Evolutionary conservation across 495 filamentous ascomycete genomes (phyloP).

Genomic region (Viridothelium virens): DNA sequence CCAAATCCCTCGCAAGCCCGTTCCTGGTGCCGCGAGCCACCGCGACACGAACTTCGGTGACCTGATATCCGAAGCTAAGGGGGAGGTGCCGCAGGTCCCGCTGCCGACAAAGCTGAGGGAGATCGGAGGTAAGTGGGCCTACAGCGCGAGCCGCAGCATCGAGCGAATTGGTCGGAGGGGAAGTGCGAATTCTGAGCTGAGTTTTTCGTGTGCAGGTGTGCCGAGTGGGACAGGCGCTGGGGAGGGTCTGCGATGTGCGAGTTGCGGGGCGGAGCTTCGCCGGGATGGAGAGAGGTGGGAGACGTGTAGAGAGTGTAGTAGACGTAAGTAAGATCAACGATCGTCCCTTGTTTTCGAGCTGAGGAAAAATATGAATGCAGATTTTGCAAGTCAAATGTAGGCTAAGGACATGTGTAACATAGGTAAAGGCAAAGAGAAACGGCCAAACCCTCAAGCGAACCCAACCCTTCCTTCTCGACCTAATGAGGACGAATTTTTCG

Average conservation of each 20-base stretch:
- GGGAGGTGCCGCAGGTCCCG: not conserved
- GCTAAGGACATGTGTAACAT: not conserved
- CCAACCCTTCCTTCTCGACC: not conserved
- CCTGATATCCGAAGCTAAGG: not conserved
- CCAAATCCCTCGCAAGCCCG: too few relatives aligned
- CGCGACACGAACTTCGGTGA: slow-evolving; percentile 4
- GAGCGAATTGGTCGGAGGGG: not conserved
- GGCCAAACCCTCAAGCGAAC: not conserved
- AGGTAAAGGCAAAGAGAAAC: not conserved
- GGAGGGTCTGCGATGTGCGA: not conserved
- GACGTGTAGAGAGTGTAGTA: not conserved
- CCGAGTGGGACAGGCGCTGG: not conserved
- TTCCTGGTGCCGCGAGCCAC: not conserved
- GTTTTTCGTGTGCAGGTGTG: slow-evolving; percentile 10
- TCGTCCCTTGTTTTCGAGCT: not conserved
- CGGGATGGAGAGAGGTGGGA: not conserved
- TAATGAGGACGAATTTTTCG: not conserved
- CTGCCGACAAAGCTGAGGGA: not conserved
- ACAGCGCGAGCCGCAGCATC: not conserved
- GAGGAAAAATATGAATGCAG: not conserved
- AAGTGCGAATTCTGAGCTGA: not conserved
- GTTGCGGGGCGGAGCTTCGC: not conserved
- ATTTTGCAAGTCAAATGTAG: not conserved
- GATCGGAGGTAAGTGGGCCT: not conserved
- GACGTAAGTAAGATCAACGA: not conserved